Percentiles rank a stretch among this genome's conserved stretches.
These are phyloP conservation scores for Pontederia paniculata DNA, from an alignment of 176 grass and related monocot genomes.

Conservation along the genomic window DNA sequence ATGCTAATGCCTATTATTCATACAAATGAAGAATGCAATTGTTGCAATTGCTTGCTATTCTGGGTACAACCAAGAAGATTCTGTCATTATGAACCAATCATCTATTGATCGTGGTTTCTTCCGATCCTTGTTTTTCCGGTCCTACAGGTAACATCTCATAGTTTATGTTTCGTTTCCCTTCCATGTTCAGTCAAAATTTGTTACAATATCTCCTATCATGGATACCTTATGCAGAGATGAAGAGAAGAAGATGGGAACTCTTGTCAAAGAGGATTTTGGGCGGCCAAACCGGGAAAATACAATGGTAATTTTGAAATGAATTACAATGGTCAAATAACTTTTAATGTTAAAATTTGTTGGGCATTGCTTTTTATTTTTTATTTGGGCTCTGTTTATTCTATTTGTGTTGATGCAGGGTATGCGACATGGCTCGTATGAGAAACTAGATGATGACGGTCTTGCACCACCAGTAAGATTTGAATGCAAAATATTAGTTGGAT, in stretches of 20 bases:
- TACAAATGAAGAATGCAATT: conserved; percentile 81
- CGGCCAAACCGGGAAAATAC: conserved; percentile 97
- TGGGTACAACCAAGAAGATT: conserved; percentile 99
- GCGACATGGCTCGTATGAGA: conserved; percentile 97
- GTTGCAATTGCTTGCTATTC: conserved; percentile 99
- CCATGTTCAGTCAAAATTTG: conserved; percentile 4
- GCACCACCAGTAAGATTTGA: conserved; percentile 76
- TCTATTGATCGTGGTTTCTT: conserved; percentile 99
- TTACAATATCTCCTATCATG: conserved; percentile 13
- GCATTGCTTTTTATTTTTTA: conserved; percentile 6
- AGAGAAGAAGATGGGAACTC: conserved; percentile 99
- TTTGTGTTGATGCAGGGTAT: conserved; percentile 97
- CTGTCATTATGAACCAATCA: conserved; percentile 99
- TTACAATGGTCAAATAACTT: conserved; percentile 8
- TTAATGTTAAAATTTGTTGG: conserved; percentile 1
- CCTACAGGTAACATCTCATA: conserved; percentile 49
- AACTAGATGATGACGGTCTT: conserved; percentile 97
- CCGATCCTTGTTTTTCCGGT: conserved; percentile 94
- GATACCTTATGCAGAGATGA: conserved; percentile 50
- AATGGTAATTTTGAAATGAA: conserved; percentile 41
- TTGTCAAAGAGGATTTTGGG: conserved; percentile 97
- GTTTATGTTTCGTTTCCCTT: conserved; percentile 9
- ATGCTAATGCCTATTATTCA: neutral
- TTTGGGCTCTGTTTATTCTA: too few relatives aligned
- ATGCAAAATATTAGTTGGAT: neutral